These are phyloP conservation scores for Tetrapyrgos nigripes DNA, from an alignment of 1,284 basidiomycete genomes.

Conservation along the genomic window DNA sequence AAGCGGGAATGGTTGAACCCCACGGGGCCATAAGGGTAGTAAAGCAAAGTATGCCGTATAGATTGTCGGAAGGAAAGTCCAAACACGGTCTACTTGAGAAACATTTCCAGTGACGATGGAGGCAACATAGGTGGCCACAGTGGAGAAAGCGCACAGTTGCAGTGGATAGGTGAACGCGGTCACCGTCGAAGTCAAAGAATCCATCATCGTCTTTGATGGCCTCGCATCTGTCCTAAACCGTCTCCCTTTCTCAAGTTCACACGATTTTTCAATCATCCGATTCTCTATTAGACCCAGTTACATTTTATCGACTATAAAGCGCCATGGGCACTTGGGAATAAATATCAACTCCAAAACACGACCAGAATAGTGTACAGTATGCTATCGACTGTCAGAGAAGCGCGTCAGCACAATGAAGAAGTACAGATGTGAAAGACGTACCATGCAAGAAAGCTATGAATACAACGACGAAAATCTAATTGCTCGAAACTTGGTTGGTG, in stretches of 20 bases:
- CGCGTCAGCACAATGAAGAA: not conserved
- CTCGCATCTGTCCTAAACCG: too few relatives aligned
- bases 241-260: too few relatives aligned
- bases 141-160: constrained; percentile 61
- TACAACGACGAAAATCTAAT: not conserved
- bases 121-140: constrained; percentile 55
- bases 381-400: too few relatives aligned
- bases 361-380: too few relatives aligned
- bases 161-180: constrained; percentile 54
- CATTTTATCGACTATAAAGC: too few relatives aligned
- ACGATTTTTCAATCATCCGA: too few relatives aligned
- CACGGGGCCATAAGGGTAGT: constrained; percentile 66
- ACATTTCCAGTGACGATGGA: constrained; percentile 81
- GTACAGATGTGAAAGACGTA: not conserved
- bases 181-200: not conserved
- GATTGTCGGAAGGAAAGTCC: constrained; percentile 83
- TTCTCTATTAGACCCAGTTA: too few relatives aligned
- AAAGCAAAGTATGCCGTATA: constrained; percentile 81
- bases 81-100: constrained; percentile 82
- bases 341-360: too few relatives aligned
- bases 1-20: constrained; percentile 47
- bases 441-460: not conserved
- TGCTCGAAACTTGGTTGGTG: not conserved
- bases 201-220: not conserved
- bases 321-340: too few relatives aligned